phyloP scores from a whole-genome alignment of 176 grass and related monocot genomes.

The Triticum dicoccoides region DNA sequence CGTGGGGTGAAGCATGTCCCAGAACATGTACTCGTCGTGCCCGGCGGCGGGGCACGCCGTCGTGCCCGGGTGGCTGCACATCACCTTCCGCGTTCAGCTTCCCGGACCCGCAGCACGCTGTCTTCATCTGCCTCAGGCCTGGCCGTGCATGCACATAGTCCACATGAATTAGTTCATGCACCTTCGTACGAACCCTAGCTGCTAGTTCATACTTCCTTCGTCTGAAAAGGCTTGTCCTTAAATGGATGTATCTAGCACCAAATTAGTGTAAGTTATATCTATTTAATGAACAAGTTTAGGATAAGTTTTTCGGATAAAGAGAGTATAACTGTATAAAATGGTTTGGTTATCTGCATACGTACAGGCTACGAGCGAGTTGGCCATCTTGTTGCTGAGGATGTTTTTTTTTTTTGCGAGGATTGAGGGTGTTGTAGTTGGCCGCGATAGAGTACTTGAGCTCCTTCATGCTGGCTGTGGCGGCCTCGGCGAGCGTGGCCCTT shows the following conservation, averaged over 20 bases:
- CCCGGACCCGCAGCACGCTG: neutral
- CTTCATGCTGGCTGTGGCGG: neutral
- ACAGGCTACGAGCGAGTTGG: neutral
- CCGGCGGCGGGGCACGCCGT: neutral
- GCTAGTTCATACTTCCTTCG: too few relatives aligned
- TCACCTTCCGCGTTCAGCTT: neutral
- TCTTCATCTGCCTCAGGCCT: neutral
- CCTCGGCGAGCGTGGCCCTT: neutral
- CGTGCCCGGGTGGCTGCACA: neutral
- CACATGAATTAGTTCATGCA: neutral
- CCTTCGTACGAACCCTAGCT: neutral
- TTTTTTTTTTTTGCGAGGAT: too few relatives aligned
- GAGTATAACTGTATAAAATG: too few relatives aligned
- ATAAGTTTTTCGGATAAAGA: too few relatives aligned
- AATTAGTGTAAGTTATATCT: too few relatives aligned
- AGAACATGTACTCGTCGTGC: neutral
- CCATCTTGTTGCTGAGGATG: neutral
- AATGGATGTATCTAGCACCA: too few relatives aligned
- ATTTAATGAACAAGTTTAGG: too few relatives aligned
- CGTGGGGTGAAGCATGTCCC: neutral
- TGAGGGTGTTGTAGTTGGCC: neutral
- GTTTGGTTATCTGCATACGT: neutral
- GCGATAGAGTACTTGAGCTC: neutral
- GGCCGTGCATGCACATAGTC: neutral
- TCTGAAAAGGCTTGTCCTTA: too few relatives aligned